Conservation (phyloP, 805 yeast species). For the Naumovozyma castellii region DNA sequence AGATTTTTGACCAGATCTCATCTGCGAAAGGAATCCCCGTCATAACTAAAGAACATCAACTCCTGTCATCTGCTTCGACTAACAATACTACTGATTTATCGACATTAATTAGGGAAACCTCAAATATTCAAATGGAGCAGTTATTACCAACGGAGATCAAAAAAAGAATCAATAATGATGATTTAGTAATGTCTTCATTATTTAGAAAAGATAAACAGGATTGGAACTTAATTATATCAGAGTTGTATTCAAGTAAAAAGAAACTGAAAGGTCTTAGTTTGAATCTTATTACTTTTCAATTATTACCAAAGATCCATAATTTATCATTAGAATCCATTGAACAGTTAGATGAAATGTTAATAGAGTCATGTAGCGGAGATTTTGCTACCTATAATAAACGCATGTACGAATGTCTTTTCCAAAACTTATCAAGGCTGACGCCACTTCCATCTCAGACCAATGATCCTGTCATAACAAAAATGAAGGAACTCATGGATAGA, state of each 20-base stretch:
- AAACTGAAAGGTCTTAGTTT: constrained; percentile 9
- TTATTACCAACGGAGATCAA: constrained; percentile 16
- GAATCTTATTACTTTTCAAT: constrained; percentile 4
- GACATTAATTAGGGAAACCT: constrained; percentile 10
- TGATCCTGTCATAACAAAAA: constrained; percentile 10
- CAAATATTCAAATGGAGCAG: constrained; percentile 8
- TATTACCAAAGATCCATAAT: constrained; percentile 7
- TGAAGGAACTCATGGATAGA: constrained; percentile 16
- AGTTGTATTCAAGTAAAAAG: constrained; percentile 8
- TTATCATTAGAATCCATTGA: constrained; percentile 21
- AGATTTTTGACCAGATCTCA: neutral
- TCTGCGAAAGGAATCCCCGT: neutral
- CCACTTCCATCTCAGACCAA: neutral
- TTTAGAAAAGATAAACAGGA: constrained; percentile 15
- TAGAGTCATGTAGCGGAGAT: constrained; percentile 10
- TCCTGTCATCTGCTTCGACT: too few relatives aligned
- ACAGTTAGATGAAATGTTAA: constrained; percentile 21
- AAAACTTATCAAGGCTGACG: constrained; percentile 1
- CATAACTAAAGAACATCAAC: too few relatives aligned
- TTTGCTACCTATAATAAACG: constrained; percentile 5
- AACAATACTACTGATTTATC: constrained; percentile 13
- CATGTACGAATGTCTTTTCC: constrained; percentile 23
- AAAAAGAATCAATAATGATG: constrained; percentile 18
- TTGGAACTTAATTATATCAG: constrained; percentile 23
- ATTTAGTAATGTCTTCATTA: constrained; percentile 15